A percentile compares a stretch with the other conserved stretches of the same genome.
Conservation (phyloP, 495 filamentous ascomycete genomes). For the Podospora pseudoanserina region DNA sequence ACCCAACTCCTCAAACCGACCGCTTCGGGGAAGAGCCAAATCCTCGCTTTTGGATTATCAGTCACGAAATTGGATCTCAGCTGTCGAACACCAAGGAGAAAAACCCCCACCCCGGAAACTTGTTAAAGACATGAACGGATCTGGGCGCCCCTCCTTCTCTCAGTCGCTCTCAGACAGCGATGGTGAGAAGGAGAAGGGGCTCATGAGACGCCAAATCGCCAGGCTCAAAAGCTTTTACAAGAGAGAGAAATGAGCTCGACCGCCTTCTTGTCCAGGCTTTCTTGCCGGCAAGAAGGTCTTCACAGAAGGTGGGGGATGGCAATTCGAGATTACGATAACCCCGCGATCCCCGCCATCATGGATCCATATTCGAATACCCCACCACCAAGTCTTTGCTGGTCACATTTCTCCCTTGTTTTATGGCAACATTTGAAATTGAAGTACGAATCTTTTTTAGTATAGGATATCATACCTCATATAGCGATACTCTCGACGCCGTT, state of each 20-base stretch:
- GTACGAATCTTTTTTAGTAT: not conserved
- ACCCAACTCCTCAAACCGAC: not conserved
- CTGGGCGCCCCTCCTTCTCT: constrained; percentile 27
- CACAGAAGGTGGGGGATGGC: not conserved
- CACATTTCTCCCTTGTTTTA: not conserved
- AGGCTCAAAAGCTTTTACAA: constrained; percentile 29
- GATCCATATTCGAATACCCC: not conserved
- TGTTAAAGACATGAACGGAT: constrained; percentile 30
- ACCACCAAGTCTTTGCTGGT: not conserved
- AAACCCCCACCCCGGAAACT: constrained; percentile 30
- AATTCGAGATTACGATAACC: not conserved
- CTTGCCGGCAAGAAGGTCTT: not conserved
- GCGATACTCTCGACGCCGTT: not conserved
- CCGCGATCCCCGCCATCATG: constrained; percentile 1
- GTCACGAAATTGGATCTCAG: constrained; percentile 24
- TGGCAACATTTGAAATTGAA: not conserved
- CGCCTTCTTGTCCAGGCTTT: not conserved
- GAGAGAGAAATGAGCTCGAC: constrained; percentile 19
- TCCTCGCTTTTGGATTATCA: constrained; percentile 6
- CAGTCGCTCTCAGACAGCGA: constrained; percentile 29
- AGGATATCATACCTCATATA: not conserved
- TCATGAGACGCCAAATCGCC: constrained; percentile 27
- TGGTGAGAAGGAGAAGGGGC: constrained; percentile 25
- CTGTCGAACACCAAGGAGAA: constrained; percentile 24
- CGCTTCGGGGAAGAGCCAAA: constrained; percentile 8